Evolutionary conservation across 2,329 filamentous ascomycete species (phyloP).

Genomic region (Colletotrichum incanum): DNA sequence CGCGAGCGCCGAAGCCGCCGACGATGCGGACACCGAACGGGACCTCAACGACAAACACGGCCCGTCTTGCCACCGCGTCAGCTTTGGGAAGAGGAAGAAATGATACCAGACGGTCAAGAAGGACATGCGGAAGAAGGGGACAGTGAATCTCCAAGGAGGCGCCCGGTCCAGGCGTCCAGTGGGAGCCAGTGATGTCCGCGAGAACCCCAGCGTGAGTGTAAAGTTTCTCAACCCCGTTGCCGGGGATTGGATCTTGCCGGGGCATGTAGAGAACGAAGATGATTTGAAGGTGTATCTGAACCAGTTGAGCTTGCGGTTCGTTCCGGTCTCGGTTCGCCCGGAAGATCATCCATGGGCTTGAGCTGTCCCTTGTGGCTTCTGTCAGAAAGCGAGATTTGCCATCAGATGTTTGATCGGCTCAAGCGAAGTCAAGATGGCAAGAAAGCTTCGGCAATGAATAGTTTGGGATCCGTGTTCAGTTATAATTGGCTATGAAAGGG

Average conservation of each 20-base stretch:
- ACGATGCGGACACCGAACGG: neutral
- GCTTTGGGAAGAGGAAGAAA: neutral
- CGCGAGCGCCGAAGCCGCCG: neutral
- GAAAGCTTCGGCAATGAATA: too few relatives aligned
- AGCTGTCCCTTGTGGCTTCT: too few relatives aligned
- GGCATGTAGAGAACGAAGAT: neutral
- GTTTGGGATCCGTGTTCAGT: neutral
- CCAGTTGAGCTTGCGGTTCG: conserved; percentile 2
- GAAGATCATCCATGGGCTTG: neutral
- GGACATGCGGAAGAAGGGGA: neutral
- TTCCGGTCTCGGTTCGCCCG: too few relatives aligned
- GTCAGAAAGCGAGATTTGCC: too few relatives aligned
- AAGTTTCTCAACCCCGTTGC: too few relatives aligned
- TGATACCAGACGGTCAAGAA: neutral
- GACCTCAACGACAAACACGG: neutral
- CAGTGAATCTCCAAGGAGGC: neutral
- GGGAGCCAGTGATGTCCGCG: neutral
- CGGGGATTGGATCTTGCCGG: neutral
- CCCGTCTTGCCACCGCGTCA: neutral
- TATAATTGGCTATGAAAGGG: too few relatives aligned
- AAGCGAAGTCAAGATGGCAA: too few relatives aligned
- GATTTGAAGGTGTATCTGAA: conserved; percentile 3
- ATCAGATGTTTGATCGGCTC: neutral
- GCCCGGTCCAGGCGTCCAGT: neutral
- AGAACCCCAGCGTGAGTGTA: neutral